These are phyloP conservation scores for Phytophthora megakarya DNA, from an alignment of 352 stramenopile species.

Conservation along the genomic window DNA sequence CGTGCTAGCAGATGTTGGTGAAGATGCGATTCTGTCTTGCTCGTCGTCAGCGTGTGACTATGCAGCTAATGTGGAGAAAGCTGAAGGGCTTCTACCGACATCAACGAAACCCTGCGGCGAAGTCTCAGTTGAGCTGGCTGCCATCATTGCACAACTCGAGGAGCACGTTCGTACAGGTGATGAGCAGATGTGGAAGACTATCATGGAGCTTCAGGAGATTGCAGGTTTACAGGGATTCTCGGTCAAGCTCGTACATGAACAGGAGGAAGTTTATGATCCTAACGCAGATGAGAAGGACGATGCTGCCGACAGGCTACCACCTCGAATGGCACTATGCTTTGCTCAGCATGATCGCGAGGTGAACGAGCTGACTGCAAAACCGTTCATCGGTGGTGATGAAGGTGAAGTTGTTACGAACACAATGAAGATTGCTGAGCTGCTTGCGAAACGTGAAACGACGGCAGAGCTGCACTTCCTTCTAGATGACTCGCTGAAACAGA, in stretches of 20 bases:
- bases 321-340: conserved; percentile 56
- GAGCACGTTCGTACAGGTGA: conserved; percentile 18
- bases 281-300: conserved; percentile 12
- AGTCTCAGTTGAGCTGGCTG: conserved; percentile 13
- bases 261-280: conserved; percentile 22
- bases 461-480: conserved; percentile 61
- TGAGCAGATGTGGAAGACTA: conserved; percentile 36
- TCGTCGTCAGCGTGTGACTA: conserved; percentile 61
- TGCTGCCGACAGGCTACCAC: neutral
- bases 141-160: conserved; percentile 33
- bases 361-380: conserved; percentile 75
- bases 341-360: conserved; percentile 61
- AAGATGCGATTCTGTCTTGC: conserved; percentile 85
- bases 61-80: conserved; percentile 90
- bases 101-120: conserved; percentile 4
- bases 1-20: conserved; percentile 78
- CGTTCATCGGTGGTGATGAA: conserved; percentile 63
- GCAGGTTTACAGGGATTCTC: conserved; percentile 28
- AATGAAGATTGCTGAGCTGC: conserved; percentile 29
- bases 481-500: conserved; percentile 63
- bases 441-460: conserved; percentile 7
- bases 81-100: conserved; percentile 43
- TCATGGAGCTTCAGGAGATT: conserved; percentile 36
- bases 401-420: conserved; percentile 50
- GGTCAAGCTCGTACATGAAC: conserved; percentile 45